Base-by-base conservation (phyloP, 2,329 filamentous ascomycete genomes). In the Thyridium curvatum region DNA sequence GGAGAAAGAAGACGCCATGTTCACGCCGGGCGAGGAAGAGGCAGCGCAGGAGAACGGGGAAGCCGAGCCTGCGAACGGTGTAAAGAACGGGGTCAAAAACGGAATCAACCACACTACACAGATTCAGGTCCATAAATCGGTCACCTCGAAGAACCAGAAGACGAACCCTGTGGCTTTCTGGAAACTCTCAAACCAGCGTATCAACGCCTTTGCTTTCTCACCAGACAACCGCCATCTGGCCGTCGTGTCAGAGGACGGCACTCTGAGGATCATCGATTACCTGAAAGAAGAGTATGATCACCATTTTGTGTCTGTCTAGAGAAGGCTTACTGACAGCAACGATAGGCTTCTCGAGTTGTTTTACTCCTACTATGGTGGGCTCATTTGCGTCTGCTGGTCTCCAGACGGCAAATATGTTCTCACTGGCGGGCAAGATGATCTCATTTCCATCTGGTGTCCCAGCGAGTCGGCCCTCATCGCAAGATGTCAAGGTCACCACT, bases 361-460 rank as follows among this genome's bases (percentile, higher is more conserved):
- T 60, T 80, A 84, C 51, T 87, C 87, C 39, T 98, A 96, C 65
- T 98, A 96, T 53, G 93, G 93, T 34, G 91, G 88, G 3, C 73
- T 98, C 44, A 85, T 85, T 33, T 95, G 89, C 55, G 89, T 96
- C 3, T 94, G 88, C 64, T 98, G 93, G 93, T 96, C 91, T 7
- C 93, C 93, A 9, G 93, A 98, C 55, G 90, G 89, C 37, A 91
- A 94, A 58, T 98, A 97, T 59, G 82, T 98, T 37, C 71, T 98
- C 14, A 96, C 93, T 0, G 93, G 93, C 38, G 90, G 93, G 4
- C 91, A 97, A 62, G 93, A 98, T 58, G 93, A 98, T 58, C 69
- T 97, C 9, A 85, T 98, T 12, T 94, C 89, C 1, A 96, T 98
- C 50, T 98, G 93, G 93, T 93, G 84, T 13, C 72, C 95, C 30